Base-by-base conservation (phyloP, 1,284 basidiomycete genomes). In the Leccinum pachyderme region DNA sequence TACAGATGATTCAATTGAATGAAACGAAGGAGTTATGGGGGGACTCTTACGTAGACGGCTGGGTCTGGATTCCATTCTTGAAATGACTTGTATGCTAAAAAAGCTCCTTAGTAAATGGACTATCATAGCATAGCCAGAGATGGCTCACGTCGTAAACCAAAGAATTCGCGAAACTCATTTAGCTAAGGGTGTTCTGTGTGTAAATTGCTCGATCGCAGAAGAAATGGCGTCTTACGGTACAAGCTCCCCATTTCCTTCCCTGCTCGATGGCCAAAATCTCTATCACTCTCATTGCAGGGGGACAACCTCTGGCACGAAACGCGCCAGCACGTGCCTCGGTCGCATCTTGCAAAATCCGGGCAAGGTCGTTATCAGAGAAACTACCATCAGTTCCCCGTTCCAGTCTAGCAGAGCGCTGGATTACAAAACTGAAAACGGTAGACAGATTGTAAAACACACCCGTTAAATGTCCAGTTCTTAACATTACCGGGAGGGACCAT, bases 1-100 rank as follows among this genome's bases (percentile, higher is more conserved):
- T 89, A 47, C 22, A 47, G 29, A 51, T 18, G 7, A 28, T 51
- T 37, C n/a, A 37, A 53, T 24, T 22, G 9, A 29, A 7, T 53
- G 58, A 12, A 22, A 27, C n/a, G 22, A 7, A 6, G 8, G 15
- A 5, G 1, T 24, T 28, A n/a, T 28, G n/a, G n/a, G 8, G n/a
- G 8, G n/a, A 9, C 8, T 65, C 82, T 64, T 61, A 87, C 83
- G 50, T 82, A 73, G 52, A 94, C 83, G 48, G 78, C 74, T 8
- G 78, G 71, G 60, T 91, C 79, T 0, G 81, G 74, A 66, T 93
- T 93, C 92, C 92, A 95, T 59, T 93, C 88, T 63, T 79, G 66
- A 72, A 93, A 92, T 35, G 61, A 77, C 25, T 63, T 64, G 62
- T 87, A 89, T 5, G 81, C 83, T 85, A 48, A 31, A 33, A 37